Base-by-base conservation (phyloP, 1,284 basidiomycete species). In the Apiotrichum veenhuisii region DNA sequence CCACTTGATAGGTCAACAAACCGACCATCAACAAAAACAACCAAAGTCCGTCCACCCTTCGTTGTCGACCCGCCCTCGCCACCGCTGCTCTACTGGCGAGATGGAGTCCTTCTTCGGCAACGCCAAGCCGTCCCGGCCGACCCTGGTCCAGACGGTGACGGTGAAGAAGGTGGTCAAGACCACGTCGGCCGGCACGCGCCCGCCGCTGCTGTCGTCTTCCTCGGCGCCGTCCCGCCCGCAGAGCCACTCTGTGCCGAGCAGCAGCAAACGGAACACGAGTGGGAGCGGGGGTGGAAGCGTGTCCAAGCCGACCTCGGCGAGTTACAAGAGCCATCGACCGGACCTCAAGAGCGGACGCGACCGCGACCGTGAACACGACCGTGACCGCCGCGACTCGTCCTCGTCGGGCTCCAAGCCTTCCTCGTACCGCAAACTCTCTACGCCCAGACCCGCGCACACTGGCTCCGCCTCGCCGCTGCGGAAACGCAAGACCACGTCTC, bases 41-140 rank as follows among this genome's bases (percentile, higher is more conserved):
- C n/a, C n/a, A n/a, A n/a, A n/a, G n/a, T n/a, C n/a, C n/a, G n/a
- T n/a, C n/a, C n/a, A n/a, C n/a, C n/a, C 15, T n/a, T 3, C 18
- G 10, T n/a, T n/a, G 5, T 12, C 18, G 14, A 11, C 27, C 27
- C 25, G 10, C 22, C 9, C 48, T 38, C 33, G n/a, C 17, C 44
- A n/a, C 27, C 44, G 25, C 46, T 36, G 18, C 15, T 14, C n/a
- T 12, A 26, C 25, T 30, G 7, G 2, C 47, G 50, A 44, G 42
- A 69, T 69, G 66, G 57, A 66, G 48, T 70, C 68, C 18, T 68
- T 70, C 47, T 70, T 70, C 54, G 65, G 65, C 43, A 54, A 54
- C 52, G 26, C 53, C 57, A 49, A 59, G 58, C 40, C 57, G 34
- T 41, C 59, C 14, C 47, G 63, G 51, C 43, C 55, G 2, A 34